A percentile compares a stretch with the other conserved stretches of the same genome.
Conservation (phyloP, 139 green algal genomes). For the Nannochloris sp. region DNA sequence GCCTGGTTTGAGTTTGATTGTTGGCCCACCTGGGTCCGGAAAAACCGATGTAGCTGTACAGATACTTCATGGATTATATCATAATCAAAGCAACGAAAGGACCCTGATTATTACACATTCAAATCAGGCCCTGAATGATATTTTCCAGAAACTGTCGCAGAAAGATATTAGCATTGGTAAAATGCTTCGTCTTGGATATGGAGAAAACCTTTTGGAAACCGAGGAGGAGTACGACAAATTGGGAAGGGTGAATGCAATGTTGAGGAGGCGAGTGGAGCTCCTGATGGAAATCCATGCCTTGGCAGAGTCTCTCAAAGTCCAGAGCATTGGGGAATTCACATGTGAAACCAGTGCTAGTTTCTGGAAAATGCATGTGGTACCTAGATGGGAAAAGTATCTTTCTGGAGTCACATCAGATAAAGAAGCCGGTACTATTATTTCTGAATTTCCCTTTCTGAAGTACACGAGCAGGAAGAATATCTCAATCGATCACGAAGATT, state of each 20-base stretch:
- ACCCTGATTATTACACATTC: slow-evolving; percentile 96
- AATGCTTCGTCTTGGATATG: slow-evolving; percentile 88
- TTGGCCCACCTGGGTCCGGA: slow-evolving; percentile 87
- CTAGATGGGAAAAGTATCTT: slow-evolving; percentile 70
- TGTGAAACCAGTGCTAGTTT: slow-evolving; percentile 96
- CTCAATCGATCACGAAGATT: neutral
- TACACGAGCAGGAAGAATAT: slow-evolving; percentile 75
- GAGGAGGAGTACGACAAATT: slow-evolving; percentile 75
- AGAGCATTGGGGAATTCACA: slow-evolving; percentile 57
- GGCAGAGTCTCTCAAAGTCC: slow-evolving; percentile 32
- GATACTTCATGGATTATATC: slow-evolving; percentile 87
- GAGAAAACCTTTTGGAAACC: slow-evolving; percentile 86
- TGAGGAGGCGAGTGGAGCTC: slow-evolving; percentile 79
- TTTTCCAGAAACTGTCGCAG: slow-evolving; percentile 86
- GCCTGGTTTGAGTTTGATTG: slow-evolving; percentile 90
- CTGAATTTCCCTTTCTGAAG: slow-evolving; percentile 83
- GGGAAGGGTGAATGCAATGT: slow-evolving; percentile 91
- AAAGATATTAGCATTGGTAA: slow-evolving; percentile 73
- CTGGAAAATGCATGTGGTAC: slow-evolving; percentile 93
- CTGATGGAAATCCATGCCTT: slow-evolving; percentile 79
- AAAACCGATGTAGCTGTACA: slow-evolving; percentile 96
- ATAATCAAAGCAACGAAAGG: slow-evolving; percentile 86
- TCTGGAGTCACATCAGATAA: slow-evolving; percentile 20
- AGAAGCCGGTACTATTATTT: slow-evolving; percentile 6
- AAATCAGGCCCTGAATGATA: slow-evolving; percentile 61